Conservation (phyloP, 768 basidiomycete species). For the Tricholoma hemisulphureum region DNA sequence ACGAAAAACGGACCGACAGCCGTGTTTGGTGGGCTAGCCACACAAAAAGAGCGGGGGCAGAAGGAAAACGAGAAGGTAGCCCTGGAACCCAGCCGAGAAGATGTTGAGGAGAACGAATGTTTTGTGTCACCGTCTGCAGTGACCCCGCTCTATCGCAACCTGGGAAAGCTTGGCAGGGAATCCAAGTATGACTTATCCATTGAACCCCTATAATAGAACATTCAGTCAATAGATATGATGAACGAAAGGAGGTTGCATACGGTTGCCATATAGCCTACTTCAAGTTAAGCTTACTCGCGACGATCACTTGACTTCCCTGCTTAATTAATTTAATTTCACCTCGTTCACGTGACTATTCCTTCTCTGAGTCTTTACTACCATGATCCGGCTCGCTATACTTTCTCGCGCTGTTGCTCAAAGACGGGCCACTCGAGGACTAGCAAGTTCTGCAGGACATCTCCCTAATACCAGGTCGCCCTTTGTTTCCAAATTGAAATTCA, state of each 20-base stretch:
- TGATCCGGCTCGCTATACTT: constrained; percentile 25
- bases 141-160: too few relatives aligned
- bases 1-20: constrained; percentile 22
- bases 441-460: constrained; percentile 26
- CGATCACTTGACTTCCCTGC: too few relatives aligned
- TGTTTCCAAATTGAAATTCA: constrained; percentile 68
- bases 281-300: too few relatives aligned
- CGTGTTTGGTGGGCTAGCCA: constrained; percentile 36
- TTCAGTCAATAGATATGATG: too few relatives aligned
- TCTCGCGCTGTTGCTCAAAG: constrained; percentile 19
- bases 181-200: too few relatives aligned
- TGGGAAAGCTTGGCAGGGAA: too few relatives aligned
- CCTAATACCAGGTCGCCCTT: constrained; percentile 58
- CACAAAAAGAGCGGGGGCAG: constrained; percentile 24
- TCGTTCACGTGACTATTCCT: constrained; percentile 20
- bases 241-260: neutral
- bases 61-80: constrained; percentile 20
- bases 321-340: neutral
- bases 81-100: too few relatives aligned
- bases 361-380: constrained; percentile 20
- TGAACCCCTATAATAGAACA: too few relatives aligned
- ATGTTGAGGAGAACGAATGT: too few relatives aligned
- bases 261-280: constrained; percentile 2
- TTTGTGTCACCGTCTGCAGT: neutral
- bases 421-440: constrained; percentile 15